A percentile compares a stretch with the other conserved stretches of the same genome.
Evolutionary conservation across 257 asterid genomes (phyloP).

Genomic region (Nicotiana paniculata): DNA sequence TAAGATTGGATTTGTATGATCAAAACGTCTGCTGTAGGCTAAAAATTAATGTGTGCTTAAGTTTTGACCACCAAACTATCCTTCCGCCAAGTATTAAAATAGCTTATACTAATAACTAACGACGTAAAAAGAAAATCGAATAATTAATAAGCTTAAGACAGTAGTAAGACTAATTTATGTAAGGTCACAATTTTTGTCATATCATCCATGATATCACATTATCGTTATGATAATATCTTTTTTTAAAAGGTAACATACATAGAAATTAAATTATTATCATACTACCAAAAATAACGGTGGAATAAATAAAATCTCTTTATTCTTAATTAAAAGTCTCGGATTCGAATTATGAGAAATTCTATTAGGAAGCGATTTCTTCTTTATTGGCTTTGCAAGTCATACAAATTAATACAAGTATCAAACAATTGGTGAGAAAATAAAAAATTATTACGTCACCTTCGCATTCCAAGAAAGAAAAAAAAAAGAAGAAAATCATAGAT

Average conservation of each 20-base stretch:
- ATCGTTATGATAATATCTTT: neutral
- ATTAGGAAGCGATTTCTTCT: too few relatives aligned
- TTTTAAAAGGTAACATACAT: neutral
- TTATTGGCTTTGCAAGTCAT: too few relatives aligned
- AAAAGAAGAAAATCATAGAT: neutral
- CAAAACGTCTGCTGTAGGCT: neutral
- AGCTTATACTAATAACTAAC: neutral
- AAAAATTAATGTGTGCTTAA: neutral
- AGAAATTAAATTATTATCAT: neutral
- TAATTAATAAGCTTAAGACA: neutral
- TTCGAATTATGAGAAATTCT: too few relatives aligned
- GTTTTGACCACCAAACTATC: neutral
- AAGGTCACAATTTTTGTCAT: neutral
- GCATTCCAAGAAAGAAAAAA: neutral
- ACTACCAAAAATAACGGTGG: accelerated
- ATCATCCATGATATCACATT: neutral
- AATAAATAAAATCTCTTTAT: too few relatives aligned
- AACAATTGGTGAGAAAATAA: too few relatives aligned
- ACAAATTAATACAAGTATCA: too few relatives aligned
- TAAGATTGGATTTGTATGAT: neutral
- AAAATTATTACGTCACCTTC: neutral
- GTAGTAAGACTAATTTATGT: neutral
- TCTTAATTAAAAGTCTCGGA: too few relatives aligned
- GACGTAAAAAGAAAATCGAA: neutral
- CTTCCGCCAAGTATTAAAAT: neutral